These are phyloP conservation scores for Ophiorrhiza pumila DNA, from an alignment of 257 asterid species.

Conservation along the genomic window DNA sequence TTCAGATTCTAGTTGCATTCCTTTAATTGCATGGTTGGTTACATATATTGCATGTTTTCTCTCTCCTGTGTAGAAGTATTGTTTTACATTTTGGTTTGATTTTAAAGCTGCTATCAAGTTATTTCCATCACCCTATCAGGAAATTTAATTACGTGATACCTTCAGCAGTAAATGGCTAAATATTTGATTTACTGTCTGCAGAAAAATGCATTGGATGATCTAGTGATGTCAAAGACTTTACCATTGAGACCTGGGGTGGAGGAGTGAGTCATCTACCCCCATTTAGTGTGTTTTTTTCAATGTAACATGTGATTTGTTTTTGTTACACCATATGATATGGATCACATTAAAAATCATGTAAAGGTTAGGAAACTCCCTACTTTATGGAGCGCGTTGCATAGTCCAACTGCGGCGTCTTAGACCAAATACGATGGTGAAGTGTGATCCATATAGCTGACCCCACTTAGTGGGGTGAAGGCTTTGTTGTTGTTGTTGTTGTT, in stretches of 20 bases:
- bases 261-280: slow-evolving; percentile 55
- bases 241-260: slow-evolving; percentile 81
- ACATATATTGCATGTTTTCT: background rate
- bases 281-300: slow-evolving; percentile 4
- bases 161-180: slow-evolving; percentile 21
- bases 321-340: too few species aligned
- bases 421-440: too few species aligned
- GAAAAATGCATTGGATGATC: slow-evolving; percentile 85
- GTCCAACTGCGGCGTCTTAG: too few species aligned
- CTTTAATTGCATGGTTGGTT: background rate
- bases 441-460: too few species aligned
- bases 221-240: slow-evolving; percentile 59
- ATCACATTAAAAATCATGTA: too few species aligned
- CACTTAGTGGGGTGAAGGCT: too few species aligned
- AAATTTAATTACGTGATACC: background rate
- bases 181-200: slow-evolving; percentile 44
- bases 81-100: slow-evolving; percentile 5
- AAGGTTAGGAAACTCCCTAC: too few species aligned
- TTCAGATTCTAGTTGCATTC: background rate
- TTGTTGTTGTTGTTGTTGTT: too few species aligned
- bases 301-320: slow-evolving; percentile 12
- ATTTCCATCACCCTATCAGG: background rate
- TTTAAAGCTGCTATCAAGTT: background rate
- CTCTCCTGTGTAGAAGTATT: background rate
- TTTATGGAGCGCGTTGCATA: too few species aligned